Evolutionary conservation across 768 basidiomycete genomes (phyloP).

Genomic region (Kwoniella botswanensis): DNA sequence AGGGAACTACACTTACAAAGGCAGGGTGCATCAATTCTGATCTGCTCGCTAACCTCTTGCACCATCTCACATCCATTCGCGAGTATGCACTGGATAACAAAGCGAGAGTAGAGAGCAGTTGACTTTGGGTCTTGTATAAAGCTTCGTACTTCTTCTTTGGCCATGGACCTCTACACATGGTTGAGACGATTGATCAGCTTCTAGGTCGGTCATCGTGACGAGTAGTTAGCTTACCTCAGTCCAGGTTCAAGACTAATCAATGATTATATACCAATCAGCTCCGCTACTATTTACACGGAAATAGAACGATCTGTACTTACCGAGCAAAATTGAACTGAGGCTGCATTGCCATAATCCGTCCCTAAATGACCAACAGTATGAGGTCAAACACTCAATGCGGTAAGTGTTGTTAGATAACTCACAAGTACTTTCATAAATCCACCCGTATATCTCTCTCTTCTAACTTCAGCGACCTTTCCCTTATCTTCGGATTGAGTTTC

Average conservation of each 20-base stretch:
- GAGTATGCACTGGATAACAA: conserved; percentile 59
- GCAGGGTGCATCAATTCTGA: conserved; percentile 66
- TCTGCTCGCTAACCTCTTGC: conserved; percentile 59
- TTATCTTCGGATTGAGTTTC: conserved; percentile 33
- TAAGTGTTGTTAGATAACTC: conserved; percentile 12
- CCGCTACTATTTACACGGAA: neutral
- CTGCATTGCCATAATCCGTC: conserved; percentile 32
- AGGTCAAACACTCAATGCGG: neutral
- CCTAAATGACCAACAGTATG: conserved; percentile 15
- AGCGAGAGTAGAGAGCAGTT: conserved; percentile 60
- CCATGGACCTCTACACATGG: conserved; percentile 63
- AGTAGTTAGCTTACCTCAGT: conserved; percentile 29
- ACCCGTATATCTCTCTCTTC: conserved; percentile 36
- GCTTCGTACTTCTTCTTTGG: conserved; percentile 62
- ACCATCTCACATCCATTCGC: conserved; percentile 61
- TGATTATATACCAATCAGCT: neutral
- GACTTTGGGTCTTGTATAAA: conserved; percentile 60
- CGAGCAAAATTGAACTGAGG: conserved; percentile 34
- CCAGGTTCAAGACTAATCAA: conserved; percentile 40
- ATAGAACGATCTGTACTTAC: conserved; percentile 1
- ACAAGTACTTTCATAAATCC: conserved; percentile 49
- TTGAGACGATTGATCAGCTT: neutral
- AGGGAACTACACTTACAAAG: conserved; percentile 60
- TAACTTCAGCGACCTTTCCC: conserved; percentile 46
- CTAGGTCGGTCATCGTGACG: conserved; percentile 51